These are phyloP conservation scores for Aspergillus steynii DNA, from an alignment of 495 filamentous ascomycete genomes.

Conservation along the genomic window DNA sequence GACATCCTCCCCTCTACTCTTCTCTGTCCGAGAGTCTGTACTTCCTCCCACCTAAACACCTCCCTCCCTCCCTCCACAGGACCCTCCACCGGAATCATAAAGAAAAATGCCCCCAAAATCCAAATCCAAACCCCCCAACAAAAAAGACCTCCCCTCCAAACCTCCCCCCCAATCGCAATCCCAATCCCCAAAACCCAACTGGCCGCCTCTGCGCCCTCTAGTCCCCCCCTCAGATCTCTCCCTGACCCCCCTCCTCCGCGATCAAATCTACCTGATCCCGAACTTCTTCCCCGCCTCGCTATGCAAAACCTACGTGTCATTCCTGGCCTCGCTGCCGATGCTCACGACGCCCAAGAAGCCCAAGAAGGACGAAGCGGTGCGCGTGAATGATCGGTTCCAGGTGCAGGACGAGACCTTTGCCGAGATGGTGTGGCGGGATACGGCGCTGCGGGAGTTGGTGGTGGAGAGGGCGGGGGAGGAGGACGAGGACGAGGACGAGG, in stretches of 20 bases:
- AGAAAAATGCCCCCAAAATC: constrained; percentile 25
- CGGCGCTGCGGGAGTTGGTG: constrained; percentile 35
- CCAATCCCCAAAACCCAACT: constrained; percentile 52
- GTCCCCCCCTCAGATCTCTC: constrained; percentile 66
- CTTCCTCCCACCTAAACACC: neutral
- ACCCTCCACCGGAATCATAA: neutral
- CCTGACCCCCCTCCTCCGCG: constrained; percentile 55
- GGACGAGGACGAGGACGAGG: constrained; percentile 27
- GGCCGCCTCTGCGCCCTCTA: constrained; percentile 76
- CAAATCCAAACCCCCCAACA: constrained; percentile 23
- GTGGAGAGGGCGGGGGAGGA: constrained; percentile 42
- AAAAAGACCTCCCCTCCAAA: constrained; percentile 19
- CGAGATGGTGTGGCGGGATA: constrained; percentile 64
- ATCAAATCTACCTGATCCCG: constrained; percentile 74
- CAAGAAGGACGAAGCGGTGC: constrained; percentile 79
- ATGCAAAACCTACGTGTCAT: constrained; percentile 79
- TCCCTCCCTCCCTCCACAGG: neutral
- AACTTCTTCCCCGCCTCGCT: constrained; percentile 78
- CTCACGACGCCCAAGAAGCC: constrained; percentile 81
- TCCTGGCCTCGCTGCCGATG: constrained; percentile 72
- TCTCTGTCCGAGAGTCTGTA: neutral
- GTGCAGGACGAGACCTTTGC: constrained; percentile 76
- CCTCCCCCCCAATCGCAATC: constrained; percentile 15
- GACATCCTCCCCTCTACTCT: too few species aligned
- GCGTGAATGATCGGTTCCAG: constrained; percentile 92